These are phyloP conservation scores for Fagopyrum esculentum DNA, from an alignment of 148 eudicot species.

Conservation along the genomic window DNA sequence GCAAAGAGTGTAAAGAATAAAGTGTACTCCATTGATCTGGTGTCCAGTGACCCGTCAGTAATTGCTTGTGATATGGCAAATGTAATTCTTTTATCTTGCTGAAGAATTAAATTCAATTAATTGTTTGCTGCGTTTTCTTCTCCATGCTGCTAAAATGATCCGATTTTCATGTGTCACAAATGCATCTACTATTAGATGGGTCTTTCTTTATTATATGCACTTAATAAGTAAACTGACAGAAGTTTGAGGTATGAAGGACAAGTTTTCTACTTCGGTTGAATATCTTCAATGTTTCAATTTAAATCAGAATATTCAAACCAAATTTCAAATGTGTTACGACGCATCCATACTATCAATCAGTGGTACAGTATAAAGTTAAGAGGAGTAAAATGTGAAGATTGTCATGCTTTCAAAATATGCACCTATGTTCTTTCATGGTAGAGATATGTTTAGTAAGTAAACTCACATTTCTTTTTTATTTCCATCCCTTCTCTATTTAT, in stretches of 20 bases:
- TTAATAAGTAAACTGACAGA: too few relatives aligned
- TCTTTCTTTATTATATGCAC: too few relatives aligned
- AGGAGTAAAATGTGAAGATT: background rate
- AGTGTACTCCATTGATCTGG: conserved; percentile 87
- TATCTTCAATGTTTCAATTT: too few relatives aligned
- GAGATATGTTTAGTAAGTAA: background rate
- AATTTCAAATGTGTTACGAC: background rate
- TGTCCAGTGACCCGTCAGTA: conserved; percentile 81
- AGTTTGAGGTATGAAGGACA: too few relatives aligned
- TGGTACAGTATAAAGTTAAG: background rate
- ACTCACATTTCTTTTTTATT: background rate
- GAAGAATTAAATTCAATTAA: background rate
- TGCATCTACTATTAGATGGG: too few relatives aligned
- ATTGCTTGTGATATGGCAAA: conserved; percentile 96
- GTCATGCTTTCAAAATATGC: background rate
- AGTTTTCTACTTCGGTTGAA: too few relatives aligned
- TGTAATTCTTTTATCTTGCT: conserved; percentile 31
- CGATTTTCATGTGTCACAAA: background rate
- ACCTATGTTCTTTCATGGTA: background rate
- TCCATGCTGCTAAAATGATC: conserved; percentile 1
- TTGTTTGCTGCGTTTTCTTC: background rate
- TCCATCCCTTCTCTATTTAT: background rate
- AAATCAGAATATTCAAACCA: too few relatives aligned
- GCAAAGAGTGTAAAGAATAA: conserved; percentile 79
- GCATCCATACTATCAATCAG: background rate